Base-by-base conservation (phyloP, 192 early-diverging fungal genomes). In the Backusella tarrabulga region DNA sequence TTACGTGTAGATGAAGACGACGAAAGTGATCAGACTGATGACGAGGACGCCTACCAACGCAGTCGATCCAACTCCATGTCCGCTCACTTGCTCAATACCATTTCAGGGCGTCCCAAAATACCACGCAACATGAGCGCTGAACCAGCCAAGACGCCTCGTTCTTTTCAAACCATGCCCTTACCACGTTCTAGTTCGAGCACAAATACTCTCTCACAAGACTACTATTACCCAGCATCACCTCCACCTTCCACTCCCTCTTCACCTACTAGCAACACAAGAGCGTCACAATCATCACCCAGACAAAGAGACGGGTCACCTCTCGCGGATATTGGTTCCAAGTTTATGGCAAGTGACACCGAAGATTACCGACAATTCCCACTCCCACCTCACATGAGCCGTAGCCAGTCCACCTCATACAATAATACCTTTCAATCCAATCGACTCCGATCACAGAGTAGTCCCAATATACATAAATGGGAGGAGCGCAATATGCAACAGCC, bases 181-280 rank as follows among this genome's bases (percentile, higher is more conserved):
- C 76, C 76, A 46, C 71, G 71, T 40, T 44, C 60, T n/a, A 79
- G 52, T 9, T n/a, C 67, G 38, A 69, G 60, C 38, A 52, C 40
- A 26, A 56, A 36, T 14, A 44, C 72, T 6, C 56, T 63, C 23
- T 75, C 77, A 15, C 38, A 32, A 44, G 77, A 74, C 40, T 41
- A 74, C 50, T 29, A 83, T 60, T 86, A 85, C 70, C 88, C 86
- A 17, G 83, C 78, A 44, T 89, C 88, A 6, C 88, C 88, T 42
- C 88, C 88, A 26, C 85, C 85, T 26, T 90, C 89, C 15, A 85
- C 87, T 67, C 89, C 87, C 67, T 83, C 83, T 23, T 90, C 89
- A 35, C 87, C 87, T 32, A 86, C 85, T 63, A 83, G 79, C 42
- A 72, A 84, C 23, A 72, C 85, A 50, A 56, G 85, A 29, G 73